These are phyloP conservation scores for Rubroboletus pulcherrimus DNA, from an alignment of 768 basidiomycete genomes.

Conservation along the genomic window DNA sequence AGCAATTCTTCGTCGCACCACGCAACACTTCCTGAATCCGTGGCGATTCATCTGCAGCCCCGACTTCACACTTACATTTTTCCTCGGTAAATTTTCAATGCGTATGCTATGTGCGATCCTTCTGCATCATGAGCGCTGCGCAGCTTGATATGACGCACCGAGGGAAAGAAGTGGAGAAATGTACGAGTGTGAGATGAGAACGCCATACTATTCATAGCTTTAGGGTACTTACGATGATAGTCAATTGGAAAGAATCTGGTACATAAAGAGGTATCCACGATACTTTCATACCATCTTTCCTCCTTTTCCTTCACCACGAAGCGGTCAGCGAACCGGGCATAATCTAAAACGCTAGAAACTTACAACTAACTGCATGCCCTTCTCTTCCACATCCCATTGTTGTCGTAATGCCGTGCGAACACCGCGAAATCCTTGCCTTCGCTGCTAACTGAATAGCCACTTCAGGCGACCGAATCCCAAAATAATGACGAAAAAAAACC, in stretches of 20 bases:
- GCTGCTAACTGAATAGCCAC: neutral
- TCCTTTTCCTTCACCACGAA: neutral
- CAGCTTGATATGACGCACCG: conserved; percentile 4
- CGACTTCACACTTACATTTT: neutral
- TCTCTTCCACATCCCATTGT: neutral
- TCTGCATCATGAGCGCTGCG: neutral
- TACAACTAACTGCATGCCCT: conserved; percentile 6
- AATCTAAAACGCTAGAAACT: neutral
- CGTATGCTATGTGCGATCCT: neutral
- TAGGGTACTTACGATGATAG: neutral
- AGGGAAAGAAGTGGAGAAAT: conserved; percentile 2
- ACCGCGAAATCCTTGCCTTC: neutral
- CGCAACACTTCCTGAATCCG: too few species aligned
- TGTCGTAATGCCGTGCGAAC: conserved; percentile 1
- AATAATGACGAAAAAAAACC: conserved; percentile 9
- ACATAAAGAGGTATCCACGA: conserved; percentile 3
- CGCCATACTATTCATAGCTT: conserved; percentile 9
- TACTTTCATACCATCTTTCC: neutral
- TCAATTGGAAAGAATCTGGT: neutral
- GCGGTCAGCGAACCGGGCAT: neutral
- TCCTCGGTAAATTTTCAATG: neutral
- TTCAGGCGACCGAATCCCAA: conserved; percentile 5
- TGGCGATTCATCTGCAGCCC: neutral
- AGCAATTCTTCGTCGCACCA: neutral
- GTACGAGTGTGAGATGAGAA: conserved; percentile 5